Base-by-base conservation (phyloP, 1,284 basidiomycete species). In the Puccinia coronata region DNA sequence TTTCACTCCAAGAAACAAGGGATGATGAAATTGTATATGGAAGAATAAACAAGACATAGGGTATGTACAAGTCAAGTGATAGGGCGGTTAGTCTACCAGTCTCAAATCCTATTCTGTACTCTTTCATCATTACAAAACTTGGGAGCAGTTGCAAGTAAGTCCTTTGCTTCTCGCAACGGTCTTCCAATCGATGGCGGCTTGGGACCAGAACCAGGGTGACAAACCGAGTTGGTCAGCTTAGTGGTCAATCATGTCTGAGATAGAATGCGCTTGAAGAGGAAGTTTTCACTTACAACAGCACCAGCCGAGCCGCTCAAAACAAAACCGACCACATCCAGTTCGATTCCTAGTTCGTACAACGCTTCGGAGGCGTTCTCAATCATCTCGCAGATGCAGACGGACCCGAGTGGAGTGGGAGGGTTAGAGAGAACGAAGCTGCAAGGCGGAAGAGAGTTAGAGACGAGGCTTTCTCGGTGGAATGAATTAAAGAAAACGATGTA, bases 101-200 rank as follows among this genome's bases (percentile, higher is more conserved):
- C 28, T 74, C 36, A 74, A 65, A 76, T n/a, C 43, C 25, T 76
- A 49, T 25, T 59, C 43, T 65, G 43, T 14, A 76, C 57, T 47
- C 41, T 61, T 65, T 71, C 59, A 55, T 81, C 79, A 31, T 39
- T 71, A 31, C 57, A 71, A 39, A 81, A 81, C 49, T 74, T 73
- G 12, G 69, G 57, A 23, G 39, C 34, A 11, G 51, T 61, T n/a
- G 57, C 92, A 72, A 98, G 86, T 59, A 92, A 83, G 74, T 97
- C 95, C 83, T 91, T 89, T 4, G 94, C 91, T 84, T 97, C 94
- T 70, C 95, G 88, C 16, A 94, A 93, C 0, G 94, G 94, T 69
- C 94, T 88, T 23, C 92, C 89, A 71, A 96, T 91, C n/a, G 89
- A 88, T 2, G 92, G 91, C 59, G 90, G 90, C 41, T 81, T 51